These are phyloP conservation scores for Globisporangium heterothallicum DNA, from an alignment of 352 stramenopile genomes.

Conservation along the genomic window DNA sequence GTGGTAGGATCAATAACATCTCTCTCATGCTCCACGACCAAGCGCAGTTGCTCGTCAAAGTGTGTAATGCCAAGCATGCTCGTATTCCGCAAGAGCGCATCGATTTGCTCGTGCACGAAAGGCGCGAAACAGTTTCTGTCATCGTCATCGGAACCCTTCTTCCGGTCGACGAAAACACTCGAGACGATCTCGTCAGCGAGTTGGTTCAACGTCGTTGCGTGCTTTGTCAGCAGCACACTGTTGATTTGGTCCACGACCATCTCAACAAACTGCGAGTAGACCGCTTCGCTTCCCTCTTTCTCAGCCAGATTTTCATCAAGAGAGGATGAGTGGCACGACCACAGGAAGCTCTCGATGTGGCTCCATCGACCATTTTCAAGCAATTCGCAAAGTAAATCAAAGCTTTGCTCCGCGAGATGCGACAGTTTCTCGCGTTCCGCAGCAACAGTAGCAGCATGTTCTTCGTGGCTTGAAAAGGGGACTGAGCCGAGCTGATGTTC, in stretches of 20 bases:
- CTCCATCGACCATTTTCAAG: not conserved
- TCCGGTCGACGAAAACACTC: conserved; percentile 5
- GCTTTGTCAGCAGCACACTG: not conserved
- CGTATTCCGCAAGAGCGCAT: conserved; percentile 11
- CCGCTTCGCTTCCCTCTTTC: not conserved
- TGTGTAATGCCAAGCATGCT: conserved; percentile 1
- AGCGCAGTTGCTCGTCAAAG: conserved; percentile 7
- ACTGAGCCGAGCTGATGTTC: not conserved
- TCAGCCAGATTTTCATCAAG: not conserved
- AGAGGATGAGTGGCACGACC: not conserved
- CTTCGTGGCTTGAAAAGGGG: not conserved
- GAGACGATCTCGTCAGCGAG: conserved; percentile 13
- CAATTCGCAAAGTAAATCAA: not conserved
- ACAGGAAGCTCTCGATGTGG: not conserved
- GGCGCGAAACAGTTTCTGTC: conserved; percentile 1
- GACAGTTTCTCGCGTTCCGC: not conserved
- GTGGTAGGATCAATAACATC: not conserved
- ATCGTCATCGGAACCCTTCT: not conserved
- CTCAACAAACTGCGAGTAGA: conserved; percentile 1
- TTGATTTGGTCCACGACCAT: conserved; percentile 5
- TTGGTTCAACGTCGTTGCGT: not conserved
- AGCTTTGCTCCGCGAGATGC: not conserved
- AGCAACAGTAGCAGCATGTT: not conserved
- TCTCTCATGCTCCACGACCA: not conserved
- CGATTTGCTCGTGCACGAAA: conserved; percentile 1